These are phyloP conservation scores for Globisporangium takayamanum DNA, from an alignment of 352 stramenopile species.

Conservation along the genomic window DNA sequence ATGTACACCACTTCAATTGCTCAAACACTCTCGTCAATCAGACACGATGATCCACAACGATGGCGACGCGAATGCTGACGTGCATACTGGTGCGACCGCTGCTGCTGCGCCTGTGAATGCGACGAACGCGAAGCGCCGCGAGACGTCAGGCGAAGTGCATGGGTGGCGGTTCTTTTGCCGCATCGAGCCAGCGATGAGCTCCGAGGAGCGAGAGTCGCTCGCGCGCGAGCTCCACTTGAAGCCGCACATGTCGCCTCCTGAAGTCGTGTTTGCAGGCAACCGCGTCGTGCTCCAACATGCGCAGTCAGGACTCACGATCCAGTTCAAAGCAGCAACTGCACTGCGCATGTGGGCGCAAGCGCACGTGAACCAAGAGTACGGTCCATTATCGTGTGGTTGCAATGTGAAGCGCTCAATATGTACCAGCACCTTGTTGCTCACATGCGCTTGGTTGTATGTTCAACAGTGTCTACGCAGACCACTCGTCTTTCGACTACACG, in stretches of 20 bases:
- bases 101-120: neutral
- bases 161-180: conserved; percentile 40
- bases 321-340: conserved; percentile 35
- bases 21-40: too few species aligned
- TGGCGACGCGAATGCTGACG: neutral
- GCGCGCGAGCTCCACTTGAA: conserved; percentile 21
- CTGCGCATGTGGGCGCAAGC: conserved; percentile 35
- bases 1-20: too few species aligned
- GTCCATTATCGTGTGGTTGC: neutral
- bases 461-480: conserved; percentile 19
- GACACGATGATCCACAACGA: neutral
- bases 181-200: conserved; percentile 37
- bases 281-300: conserved; percentile 24
- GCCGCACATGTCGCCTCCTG: conserved; percentile 35
- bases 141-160: conserved; percentile 19
- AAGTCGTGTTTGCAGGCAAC: conserved; percentile 52
- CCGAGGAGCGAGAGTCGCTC: conserved; percentile 25
- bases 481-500: conserved; percentile 49
- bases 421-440: neutral
- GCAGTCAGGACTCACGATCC: conserved; percentile 21
- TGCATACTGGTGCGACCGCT: neutral
- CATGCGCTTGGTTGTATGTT: neutral
- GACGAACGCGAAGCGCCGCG: neutral
- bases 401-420: neutral
- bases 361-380: conserved; percentile 16